Conservation (phyloP, 2,329 filamentous ascomycete species). For the Fusarium sp. region DNA sequence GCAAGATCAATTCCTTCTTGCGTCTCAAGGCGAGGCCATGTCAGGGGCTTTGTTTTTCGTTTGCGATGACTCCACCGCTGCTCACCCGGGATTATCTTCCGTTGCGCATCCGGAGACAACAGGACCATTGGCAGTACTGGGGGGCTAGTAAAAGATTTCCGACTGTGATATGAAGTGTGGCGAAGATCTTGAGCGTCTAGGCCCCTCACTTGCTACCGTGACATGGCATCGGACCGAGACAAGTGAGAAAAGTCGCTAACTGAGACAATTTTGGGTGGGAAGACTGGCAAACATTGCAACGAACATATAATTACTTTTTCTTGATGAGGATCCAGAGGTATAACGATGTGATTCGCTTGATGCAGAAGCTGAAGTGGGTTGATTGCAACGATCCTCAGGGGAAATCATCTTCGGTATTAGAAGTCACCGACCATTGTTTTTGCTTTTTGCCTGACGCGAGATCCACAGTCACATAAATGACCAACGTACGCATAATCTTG, state of each 20-base stretch:
- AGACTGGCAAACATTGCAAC: not conserved
- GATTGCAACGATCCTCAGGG: slow-evolving; percentile 5
- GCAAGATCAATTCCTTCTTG: slow-evolving; percentile 18
- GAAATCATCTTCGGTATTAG: not conserved
- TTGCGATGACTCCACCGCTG: slow-evolving; percentile 13
- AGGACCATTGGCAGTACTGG: not conserved
- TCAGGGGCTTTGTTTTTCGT: slow-evolving; percentile 20
- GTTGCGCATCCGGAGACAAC: not conserved
- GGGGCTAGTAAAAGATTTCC: not conserved
- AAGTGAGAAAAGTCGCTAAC: not conserved
- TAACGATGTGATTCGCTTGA: not conserved
- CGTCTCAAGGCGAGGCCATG: not conserved
- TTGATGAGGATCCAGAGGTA: accelerated
- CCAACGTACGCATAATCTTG: too few species aligned
- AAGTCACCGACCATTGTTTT: not conserved
- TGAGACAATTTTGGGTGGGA: not conserved
- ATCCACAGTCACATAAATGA: not conserved
- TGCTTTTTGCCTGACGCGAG: slow-evolving; percentile 7
- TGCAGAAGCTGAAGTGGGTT: not conserved
- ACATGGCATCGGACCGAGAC: not conserved
- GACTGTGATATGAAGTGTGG: too few species aligned
- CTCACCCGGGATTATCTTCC: slow-evolving; percentile 15
- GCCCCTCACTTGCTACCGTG: slow-evolving; percentile 1
- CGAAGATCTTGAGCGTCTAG: too few species aligned
- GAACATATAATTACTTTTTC: not conserved